Conservation (phyloP, 495 filamentous ascomycete species). For the Acidomyces sp. region DNA sequence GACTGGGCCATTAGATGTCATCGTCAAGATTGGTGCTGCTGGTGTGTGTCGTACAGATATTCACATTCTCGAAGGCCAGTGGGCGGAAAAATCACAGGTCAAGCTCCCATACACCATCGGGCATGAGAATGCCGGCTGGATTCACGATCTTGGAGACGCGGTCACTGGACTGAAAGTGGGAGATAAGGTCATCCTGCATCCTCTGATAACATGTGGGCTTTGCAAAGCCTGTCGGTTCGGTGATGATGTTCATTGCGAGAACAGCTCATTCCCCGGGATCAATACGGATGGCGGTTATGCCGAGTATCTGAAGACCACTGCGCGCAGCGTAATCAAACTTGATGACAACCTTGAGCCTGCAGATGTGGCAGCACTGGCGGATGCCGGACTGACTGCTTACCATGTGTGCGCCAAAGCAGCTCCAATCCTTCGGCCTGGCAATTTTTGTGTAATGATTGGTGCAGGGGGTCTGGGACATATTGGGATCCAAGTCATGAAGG, state of each 20-base stretch:
- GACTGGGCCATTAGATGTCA: slow-evolving; percentile 2
- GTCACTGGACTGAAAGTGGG: slow-evolving; percentile 1
- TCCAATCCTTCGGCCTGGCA: slow-evolving; percentile 6
- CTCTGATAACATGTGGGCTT: slow-evolving; percentile 6
- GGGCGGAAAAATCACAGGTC: slow-evolving; percentile 6
- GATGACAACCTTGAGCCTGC: slow-evolving; percentile 9
- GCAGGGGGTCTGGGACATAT: slow-evolving; percentile 12
- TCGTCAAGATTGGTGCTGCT: slow-evolving; percentile 12
- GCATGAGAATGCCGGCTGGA: slow-evolving; percentile 7
- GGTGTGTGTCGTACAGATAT: slow-evolving; percentile 11
- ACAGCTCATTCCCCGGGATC: slow-evolving; percentile 7
- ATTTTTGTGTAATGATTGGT: slow-evolving; percentile 6
- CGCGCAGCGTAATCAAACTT: slow-evolving; percentile 9
- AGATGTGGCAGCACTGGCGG: slow-evolving; percentile 8
- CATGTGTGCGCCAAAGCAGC: slow-evolving; percentile 11
- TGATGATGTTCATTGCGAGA: slow-evolving; percentile 8
- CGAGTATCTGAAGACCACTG: slow-evolving; percentile 9
- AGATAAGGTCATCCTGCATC: slow-evolving; percentile 9
- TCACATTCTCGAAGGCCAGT: slow-evolving; percentile 10
- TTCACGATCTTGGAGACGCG: slow-evolving; percentile 5
- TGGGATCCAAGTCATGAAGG: slow-evolving; percentile 11
- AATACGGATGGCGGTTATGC: slow-evolving; percentile 6
- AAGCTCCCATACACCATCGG: slow-evolving; percentile 9
- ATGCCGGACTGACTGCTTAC: slow-evolving; percentile 15
- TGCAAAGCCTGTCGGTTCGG: slow-evolving; percentile 6